Evolutionary conservation across 805 yeast genomes (phyloP), one percentile per base, ranked within the genome.

Genomic region (Spencermartinsiella europaea): DNA sequence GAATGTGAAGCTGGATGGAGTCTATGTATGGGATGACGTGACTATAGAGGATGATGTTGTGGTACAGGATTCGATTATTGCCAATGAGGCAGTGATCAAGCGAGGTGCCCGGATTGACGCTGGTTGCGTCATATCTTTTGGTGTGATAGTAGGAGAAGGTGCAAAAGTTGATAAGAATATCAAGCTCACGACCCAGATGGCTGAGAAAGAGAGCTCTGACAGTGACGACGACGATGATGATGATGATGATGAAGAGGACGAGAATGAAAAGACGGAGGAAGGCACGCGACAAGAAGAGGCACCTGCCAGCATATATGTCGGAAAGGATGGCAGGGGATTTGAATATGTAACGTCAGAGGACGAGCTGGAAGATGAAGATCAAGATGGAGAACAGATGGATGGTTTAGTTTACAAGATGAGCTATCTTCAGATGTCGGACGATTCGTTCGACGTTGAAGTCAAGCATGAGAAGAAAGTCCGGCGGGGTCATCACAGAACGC

Each of bases 21-120:
- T 95, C 16, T 90, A 85, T 61, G 76, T 93, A 39, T 91, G 96
- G 95, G 95, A 88, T 57, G 78, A 85, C 52, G 82, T 86, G 0
- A 66, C 69, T 2, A 80, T 93, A 51, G 86, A 76, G 45, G 91
- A 88, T 61, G 74, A 79, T 41, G 72, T 77, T 20, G 65, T 61
- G 1, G 65, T 91, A 12, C 71, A 71, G 40, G 77, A 80, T 55
- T 73, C 93, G 0, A 80, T 91, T 27, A 73, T 93, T 34, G 96
- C 95, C 3, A 72, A 77, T 21, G 65, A 73, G 53, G 83, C 84
- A 0, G 62, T 64, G 1, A 68, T 93, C 46, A 80, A 80, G 14
- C 49, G 68, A 2, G 71, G 73, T 50, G 80, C 79, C 12, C 61
- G 56, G 1, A 56, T 91, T 37, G 73, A 71, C 40, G 76, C 83